These are phyloP conservation scores for Musa itinerans DNA, from an alignment of 176 grass and related monocot species.

Conservation along the genomic window DNA sequence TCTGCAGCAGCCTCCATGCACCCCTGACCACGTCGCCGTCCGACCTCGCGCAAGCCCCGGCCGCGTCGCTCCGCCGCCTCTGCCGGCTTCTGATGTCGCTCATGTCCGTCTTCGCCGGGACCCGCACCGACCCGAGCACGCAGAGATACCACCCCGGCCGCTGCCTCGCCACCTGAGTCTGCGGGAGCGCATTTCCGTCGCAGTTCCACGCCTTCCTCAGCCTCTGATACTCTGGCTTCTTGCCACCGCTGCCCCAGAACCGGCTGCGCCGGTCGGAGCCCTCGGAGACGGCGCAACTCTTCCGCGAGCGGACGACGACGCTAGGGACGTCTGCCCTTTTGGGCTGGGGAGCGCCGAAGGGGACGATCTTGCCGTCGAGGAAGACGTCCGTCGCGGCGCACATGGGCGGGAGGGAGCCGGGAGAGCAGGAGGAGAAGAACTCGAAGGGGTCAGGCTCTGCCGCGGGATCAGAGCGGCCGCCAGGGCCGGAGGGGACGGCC, in stretches of 20 bases:
- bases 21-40: not conserved
- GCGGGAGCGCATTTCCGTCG: not conserved
- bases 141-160: not conserved
- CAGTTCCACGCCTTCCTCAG: not conserved
- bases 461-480: not conserved
- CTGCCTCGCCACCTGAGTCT: not conserved
- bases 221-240: not conserved
- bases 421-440: not conserved
- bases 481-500: not conserved
- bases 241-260: not conserved
- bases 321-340: not conserved
- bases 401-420: not conserved
- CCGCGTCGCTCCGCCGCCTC: not conserved
- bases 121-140: not conserved
- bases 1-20: not conserved
- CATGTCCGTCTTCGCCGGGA: not conserved
- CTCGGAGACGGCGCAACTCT: not conserved
- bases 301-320: not conserved
- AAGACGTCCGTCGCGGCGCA: not conserved
- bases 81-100: conserved; percentile 4
- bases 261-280: not conserved
- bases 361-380: not conserved
- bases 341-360: not conserved
- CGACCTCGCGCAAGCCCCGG: not conserved
- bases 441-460: not conserved